Conservation (phyloP, 2,329 filamentous ascomycete species). For the Fulvia fulva region DNA sequence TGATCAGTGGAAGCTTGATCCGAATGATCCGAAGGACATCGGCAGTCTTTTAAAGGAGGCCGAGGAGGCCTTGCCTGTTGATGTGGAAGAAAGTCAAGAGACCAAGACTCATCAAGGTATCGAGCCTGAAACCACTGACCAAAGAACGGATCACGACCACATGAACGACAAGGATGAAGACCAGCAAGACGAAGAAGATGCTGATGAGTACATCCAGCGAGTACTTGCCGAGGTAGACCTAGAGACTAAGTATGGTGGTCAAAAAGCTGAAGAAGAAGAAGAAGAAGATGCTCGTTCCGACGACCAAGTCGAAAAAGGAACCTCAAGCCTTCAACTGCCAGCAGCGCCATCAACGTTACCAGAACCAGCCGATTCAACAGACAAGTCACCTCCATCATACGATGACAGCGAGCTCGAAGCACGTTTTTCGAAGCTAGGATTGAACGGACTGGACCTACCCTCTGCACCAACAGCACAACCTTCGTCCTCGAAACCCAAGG, state of each 20-base stretch:
- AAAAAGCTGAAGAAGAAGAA: background rate
- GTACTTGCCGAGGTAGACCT: slow-evolving; percentile 46
- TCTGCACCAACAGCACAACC: slow-evolving; percentile 46
- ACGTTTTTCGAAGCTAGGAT: slow-evolving; percentile 42
- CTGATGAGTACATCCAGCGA: slow-evolving; percentile 45
- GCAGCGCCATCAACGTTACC: slow-evolving; percentile 31
- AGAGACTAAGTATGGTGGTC: slow-evolving; percentile 37
- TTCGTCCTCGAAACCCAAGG: slow-evolving; percentile 25
- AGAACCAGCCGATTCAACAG: background rate
- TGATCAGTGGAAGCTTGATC: slow-evolving; percentile 40
- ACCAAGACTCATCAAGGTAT: background rate
- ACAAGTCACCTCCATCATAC: slow-evolving; percentile 27
- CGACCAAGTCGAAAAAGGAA: background rate
- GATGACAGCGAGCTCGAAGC: slow-evolving; percentile 45
- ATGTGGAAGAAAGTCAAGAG: slow-evolving; percentile 14
- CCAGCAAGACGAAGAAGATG: slow-evolving; percentile 36
- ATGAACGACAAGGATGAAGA: slow-evolving; percentile 26
- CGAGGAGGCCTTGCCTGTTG: slow-evolving; percentile 36
- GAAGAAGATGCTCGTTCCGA: slow-evolving; percentile 9
- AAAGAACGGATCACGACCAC: slow-evolving; percentile 11
- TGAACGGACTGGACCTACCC: slow-evolving; percentile 41
- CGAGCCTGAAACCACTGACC: background rate
- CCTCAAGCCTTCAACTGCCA: slow-evolving; percentile 26
- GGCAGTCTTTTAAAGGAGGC: slow-evolving; percentile 41
- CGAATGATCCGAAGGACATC: slow-evolving; percentile 41